Evolutionary conservation across 2,329 filamentous ascomycete species (phyloP).

Genomic region (Hymenoscyphus linearis): DNA sequence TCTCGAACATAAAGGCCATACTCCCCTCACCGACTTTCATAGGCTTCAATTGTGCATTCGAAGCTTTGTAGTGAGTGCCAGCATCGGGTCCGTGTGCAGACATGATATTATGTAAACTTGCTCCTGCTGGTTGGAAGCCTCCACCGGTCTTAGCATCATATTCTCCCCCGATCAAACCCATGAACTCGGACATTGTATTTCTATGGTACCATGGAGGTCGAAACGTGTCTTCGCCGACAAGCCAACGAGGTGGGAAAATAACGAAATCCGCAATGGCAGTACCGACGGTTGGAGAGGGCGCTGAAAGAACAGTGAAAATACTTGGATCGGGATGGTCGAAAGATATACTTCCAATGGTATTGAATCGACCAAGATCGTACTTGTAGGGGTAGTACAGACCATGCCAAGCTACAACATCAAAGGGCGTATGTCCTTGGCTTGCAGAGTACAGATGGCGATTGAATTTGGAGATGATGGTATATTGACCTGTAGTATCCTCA

Average conservation of each 20-base stretch:
- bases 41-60: constrained; percentile 47
- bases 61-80: constrained; percentile 50
- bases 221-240: constrained; percentile 56
- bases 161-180: constrained; percentile 56
- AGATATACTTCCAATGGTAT: constrained; percentile 65
- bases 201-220: constrained; percentile 60
- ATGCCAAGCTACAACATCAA: constrained; percentile 77
- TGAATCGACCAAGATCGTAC: constrained; percentile 75
- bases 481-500: constrained; percentile 43
- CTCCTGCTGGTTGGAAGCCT: constrained; percentile 56
- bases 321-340: constrained; percentile 75
- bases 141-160: constrained; percentile 54
- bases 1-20: constrained; percentile 62
- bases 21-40: constrained; percentile 53
- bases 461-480: constrained; percentile 59
- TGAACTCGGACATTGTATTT: constrained; percentile 61
- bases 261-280: constrained; percentile 60
- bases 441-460: constrained; percentile 62
- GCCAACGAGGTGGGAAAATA: constrained; percentile 60
- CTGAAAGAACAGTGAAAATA: constrained; percentile 66
- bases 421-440: constrained; percentile 64
- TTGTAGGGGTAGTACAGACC: constrained; percentile 78
- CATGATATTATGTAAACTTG: constrained; percentile 59
- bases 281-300: constrained; percentile 47
- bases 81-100: constrained; percentile 55